Evolutionary conservation across 208 protist species (phyloP).

Genomic region (Blechomonas ayalai): DNA sequence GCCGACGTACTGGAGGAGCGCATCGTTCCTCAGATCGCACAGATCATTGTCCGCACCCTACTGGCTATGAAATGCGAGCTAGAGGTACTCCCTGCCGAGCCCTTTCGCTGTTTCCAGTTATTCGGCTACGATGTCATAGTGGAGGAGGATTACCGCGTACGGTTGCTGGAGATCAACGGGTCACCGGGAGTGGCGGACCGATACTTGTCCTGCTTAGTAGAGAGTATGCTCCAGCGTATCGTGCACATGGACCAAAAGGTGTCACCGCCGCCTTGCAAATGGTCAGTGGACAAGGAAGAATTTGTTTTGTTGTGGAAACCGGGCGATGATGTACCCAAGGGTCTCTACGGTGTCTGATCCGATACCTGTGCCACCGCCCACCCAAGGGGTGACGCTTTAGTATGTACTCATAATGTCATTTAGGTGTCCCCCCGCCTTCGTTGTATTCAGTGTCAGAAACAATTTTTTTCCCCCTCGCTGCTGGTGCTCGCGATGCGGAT

Average conservation of each 20-base stretch:
- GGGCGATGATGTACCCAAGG: conserved; percentile 45
- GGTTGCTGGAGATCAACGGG: conserved; percentile 88
- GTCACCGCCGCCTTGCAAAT: conserved; percentile 12
- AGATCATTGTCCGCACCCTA: conserved; percentile 69
- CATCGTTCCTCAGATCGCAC: conserved; percentile 55
- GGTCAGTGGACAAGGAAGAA: conserved; percentile 39
- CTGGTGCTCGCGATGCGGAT: too few relatives aligned
- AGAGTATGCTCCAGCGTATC: conserved; percentile 18
- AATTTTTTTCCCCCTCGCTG: too few relatives aligned
- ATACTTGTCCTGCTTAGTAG: conserved; percentile 47
- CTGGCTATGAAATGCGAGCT: conserved; percentile 44
- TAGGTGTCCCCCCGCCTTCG: too few relatives aligned
- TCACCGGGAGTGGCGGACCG: conserved; percentile 72
- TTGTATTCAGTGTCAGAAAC: too few relatives aligned
- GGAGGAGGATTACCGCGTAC: conserved; percentile 55
- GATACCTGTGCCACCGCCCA: too few relatives aligned
- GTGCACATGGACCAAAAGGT: conserved; percentile 2
- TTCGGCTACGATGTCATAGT: conserved; percentile 89
- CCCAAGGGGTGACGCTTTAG: too few relatives aligned
- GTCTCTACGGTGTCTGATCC: too few relatives aligned
- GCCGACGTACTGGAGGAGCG: conserved; percentile 23
- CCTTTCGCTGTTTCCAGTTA: conserved; percentile 82
- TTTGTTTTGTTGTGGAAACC: conserved; percentile 69
- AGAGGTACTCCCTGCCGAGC: conserved; percentile 33
- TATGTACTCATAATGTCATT: too few relatives aligned